phyloP scores from a whole-genome alignment of 2,329 filamentous ascomycete species.

The Botryosphaeria dothidea region DNA sequence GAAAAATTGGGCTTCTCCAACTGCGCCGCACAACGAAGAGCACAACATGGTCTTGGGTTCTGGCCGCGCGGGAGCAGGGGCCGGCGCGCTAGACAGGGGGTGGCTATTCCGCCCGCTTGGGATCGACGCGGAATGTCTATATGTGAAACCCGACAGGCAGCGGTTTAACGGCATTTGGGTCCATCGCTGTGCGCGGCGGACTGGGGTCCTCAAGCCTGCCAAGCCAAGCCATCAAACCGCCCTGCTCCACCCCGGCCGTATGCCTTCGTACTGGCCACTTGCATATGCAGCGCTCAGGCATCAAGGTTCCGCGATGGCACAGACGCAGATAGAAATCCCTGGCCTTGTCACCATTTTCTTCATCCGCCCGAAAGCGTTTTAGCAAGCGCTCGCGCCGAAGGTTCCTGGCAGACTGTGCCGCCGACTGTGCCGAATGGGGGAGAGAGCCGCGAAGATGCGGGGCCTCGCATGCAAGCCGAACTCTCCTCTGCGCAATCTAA shows the following conservation, averaged over 20 bases:
- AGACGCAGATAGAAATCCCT: background rate
- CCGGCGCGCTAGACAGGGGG: background rate
- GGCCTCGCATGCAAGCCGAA: background rate
- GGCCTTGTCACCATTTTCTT: background rate
- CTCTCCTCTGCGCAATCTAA: background rate
- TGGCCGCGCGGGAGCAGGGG: background rate
- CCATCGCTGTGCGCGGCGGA: background rate
- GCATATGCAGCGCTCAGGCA: background rate
- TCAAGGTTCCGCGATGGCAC: background rate
- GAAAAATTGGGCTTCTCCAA: no score
- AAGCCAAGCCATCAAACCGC: background rate
- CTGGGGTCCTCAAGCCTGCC: background rate
- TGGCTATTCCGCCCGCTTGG: background rate
- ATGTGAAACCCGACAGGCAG: background rate
- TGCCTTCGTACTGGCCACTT: background rate
- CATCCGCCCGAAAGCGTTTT: background rate
- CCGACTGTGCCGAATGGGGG: background rate
- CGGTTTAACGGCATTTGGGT: background rate
- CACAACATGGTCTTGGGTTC: background rate
- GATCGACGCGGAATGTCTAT: constrained; percentile 4
- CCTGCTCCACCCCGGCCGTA: background rate
- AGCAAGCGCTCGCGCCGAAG: background rate
- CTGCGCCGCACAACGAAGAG: background rate
- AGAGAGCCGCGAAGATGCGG: background rate
- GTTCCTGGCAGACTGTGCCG: background rate